Conservation (phyloP, 306 rosid genomes). For the Nissolia schottii region DNA sequence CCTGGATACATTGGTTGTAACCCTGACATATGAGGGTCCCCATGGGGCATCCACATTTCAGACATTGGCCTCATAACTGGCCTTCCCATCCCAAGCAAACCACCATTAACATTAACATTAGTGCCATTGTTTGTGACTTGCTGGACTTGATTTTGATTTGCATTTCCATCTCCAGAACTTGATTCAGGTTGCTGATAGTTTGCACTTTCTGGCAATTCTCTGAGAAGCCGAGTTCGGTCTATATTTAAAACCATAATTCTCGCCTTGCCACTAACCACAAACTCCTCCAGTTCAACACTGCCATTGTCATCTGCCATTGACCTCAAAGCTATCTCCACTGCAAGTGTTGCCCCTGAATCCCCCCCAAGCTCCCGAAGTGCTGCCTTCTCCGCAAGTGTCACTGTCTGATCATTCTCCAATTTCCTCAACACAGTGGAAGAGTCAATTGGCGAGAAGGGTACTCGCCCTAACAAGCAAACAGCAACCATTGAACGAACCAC, state of each 20-base stretch:
- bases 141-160: slow-evolving; percentile 47
- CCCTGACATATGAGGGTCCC: slow-evolving; percentile 52
- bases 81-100: slow-evolving; percentile 61
- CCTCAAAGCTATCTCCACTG: slow-evolving; percentile 91
- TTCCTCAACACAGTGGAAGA: slow-evolving; percentile 82
- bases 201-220: slow-evolving; percentile 80
- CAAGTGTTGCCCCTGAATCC: slow-evolving; percentile 69
- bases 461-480: slow-evolving; percentile 65
- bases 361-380: slow-evolving; percentile 81
- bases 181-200: slow-evolving; percentile 43
- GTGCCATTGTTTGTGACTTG: slow-evolving; percentile 26
- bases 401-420: slow-evolving; percentile 67
- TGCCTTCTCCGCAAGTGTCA: slow-evolving; percentile 55
- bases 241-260: slow-evolving; percentile 77
- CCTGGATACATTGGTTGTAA: slow-evolving; percentile 60
- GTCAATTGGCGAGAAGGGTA: slow-evolving; percentile 81
- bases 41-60: slow-evolving; percentile 78
- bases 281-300: slow-evolving; percentile 81
- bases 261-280: slow-evolving; percentile 86
- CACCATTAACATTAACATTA: slow-evolving; percentile 48
- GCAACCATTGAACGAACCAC: slow-evolving; percentile 87
- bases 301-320: slow-evolving; percentile 87
- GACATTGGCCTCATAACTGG: slow-evolving; percentile 53
- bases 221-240: slow-evolving; percentile 69
- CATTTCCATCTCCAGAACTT: slow-evolving; percentile 44